Conservation (phyloP, 2,329 filamentous ascomycete species). For the Ophiostoma himal-ulmi region DNA sequence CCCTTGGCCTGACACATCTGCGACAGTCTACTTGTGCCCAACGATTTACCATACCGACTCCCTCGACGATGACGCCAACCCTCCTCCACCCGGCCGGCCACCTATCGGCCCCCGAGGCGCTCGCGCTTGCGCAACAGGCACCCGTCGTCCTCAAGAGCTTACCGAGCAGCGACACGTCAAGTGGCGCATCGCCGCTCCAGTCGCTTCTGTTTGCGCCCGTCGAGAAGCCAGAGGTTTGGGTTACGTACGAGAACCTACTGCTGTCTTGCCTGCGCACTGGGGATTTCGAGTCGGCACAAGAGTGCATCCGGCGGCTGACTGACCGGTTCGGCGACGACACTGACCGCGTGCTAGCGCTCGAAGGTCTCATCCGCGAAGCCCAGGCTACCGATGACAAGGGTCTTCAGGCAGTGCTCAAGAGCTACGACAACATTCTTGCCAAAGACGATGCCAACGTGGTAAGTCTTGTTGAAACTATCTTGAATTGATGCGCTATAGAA, state of each 20-base stretch:
- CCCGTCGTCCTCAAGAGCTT: conserved; percentile 50
- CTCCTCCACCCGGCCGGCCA: conserved; percentile 53
- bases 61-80: conserved; percentile 42
- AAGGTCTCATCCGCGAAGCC: conserved; percentile 79
- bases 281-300: conserved; percentile 69
- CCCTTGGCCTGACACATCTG: neutral
- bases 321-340: conserved; percentile 77
- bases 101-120: conserved; percentile 50
- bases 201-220: conserved; percentile 47
- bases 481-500: conserved; percentile 15
- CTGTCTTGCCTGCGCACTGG: conserved; percentile 77
- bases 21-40: neutral
- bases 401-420: conserved; percentile 63
- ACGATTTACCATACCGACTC: neutral
- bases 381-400: conserved; percentile 58
- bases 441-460: conserved; percentile 69
- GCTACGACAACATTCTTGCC: conserved; percentile 70
- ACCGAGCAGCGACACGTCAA: conserved; percentile 45
- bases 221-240: conserved; percentile 78
- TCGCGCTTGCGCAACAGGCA: conserved; percentile 56
- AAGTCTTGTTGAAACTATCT: neutral
- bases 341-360: conserved; percentile 77
- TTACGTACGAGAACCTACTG: conserved; percentile 78
- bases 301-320: conserved; percentile 68
- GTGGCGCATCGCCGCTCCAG: conserved; percentile 43